A percentile compares a stretch with the other conserved stretches of the same genome.
Conservation (phyloP, 129 eudicot species). For the Sambucus nigra region DNA sequence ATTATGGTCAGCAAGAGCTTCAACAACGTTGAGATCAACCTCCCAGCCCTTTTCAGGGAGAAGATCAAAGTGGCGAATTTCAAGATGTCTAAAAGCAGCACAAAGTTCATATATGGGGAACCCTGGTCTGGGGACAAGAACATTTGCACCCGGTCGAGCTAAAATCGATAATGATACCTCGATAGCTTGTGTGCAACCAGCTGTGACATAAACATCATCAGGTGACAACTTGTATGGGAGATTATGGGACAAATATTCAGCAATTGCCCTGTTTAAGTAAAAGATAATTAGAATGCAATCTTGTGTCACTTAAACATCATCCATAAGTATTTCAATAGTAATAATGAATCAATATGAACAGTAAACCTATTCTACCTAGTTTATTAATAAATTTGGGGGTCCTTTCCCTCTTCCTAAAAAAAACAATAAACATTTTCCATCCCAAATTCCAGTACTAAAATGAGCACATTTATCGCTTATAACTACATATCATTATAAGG, state of each 20-base stretch:
- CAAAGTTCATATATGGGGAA: slow-evolving; percentile 88
- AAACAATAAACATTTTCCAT: no score
- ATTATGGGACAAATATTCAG: slow-evolving; percentile 59
- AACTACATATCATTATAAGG: no score
- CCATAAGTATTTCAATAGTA: no score
- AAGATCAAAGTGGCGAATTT: slow-evolving; percentile 69
- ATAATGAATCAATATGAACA: no score
- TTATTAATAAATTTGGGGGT: no score
- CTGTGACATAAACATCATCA: slow-evolving; percentile 78
- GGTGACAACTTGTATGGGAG: slow-evolving; percentile 68
- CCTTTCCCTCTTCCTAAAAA: no score
- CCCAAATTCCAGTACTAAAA: no score
- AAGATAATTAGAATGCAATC: slow-evolving; percentile 1
- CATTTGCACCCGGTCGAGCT: slow-evolving; percentile 74
- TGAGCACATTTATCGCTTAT: no score
- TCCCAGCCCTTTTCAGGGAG: slow-evolving; percentile 72
- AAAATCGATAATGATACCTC: slow-evolving; percentile 61
- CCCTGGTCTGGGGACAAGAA: slow-evolving; percentile 91
- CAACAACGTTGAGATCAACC: slow-evolving; percentile 55
- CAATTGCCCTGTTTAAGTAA: slow-evolving; percentile 56
- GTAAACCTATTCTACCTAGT: no score
- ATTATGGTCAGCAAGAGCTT: slow-evolving; percentile 64
- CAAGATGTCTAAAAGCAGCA: slow-evolving; percentile 78
- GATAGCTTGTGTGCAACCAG: slow-evolving; percentile 96
- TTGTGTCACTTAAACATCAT: no score